phyloP scores from a whole-genome alignment of 2,329 filamentous ascomycete genomes.

The Aspergillus quadricinctus region DNA sequence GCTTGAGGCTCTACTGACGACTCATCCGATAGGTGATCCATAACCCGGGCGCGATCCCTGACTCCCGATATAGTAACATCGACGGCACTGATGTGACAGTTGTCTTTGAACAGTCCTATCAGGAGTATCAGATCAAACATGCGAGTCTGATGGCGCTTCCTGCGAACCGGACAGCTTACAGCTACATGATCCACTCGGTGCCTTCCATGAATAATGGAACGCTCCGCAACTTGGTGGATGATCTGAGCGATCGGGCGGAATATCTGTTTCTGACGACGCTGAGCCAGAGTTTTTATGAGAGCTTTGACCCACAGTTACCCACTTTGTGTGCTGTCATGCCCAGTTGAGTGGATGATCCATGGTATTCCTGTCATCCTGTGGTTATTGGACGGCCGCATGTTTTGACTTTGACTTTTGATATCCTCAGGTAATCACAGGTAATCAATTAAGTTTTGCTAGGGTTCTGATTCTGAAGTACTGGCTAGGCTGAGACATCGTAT shows the following conservation, averaged over 20 bases:
- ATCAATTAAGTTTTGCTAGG: not conserved
- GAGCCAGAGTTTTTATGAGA: conserved; percentile 7
- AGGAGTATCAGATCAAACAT: conserved; percentile 1
- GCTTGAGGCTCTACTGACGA: not conserved
- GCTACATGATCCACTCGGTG: conserved; percentile 12
- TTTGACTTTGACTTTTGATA: not conserved
- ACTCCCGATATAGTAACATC: conserved; percentile 1
- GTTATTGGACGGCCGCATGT: not conserved
- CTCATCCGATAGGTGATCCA: conserved; percentile 9
- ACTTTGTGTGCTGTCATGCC: conserved; percentile 8
- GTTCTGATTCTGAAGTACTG: not conserved
- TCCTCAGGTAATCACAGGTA: too few species aligned
- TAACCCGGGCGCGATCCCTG: conserved; percentile 14
- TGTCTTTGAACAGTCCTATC: conserved; percentile 11
- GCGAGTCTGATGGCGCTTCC: not conserved
- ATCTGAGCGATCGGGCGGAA: conserved; percentile 7
- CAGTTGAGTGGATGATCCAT: not conserved
- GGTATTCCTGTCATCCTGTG: too few species aligned
- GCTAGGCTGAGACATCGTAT: not conserved
- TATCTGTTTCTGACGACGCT: conserved; percentile 9
- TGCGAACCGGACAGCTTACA: not conserved
- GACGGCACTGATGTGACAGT: conserved; percentile 10
- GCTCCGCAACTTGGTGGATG: conserved; percentile 4
- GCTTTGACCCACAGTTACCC: conserved; percentile 7
- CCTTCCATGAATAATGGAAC: conserved; percentile 4